Base-by-base conservation (phyloP, 257 asterid genomes). In the Solanum chaucha region DNA sequence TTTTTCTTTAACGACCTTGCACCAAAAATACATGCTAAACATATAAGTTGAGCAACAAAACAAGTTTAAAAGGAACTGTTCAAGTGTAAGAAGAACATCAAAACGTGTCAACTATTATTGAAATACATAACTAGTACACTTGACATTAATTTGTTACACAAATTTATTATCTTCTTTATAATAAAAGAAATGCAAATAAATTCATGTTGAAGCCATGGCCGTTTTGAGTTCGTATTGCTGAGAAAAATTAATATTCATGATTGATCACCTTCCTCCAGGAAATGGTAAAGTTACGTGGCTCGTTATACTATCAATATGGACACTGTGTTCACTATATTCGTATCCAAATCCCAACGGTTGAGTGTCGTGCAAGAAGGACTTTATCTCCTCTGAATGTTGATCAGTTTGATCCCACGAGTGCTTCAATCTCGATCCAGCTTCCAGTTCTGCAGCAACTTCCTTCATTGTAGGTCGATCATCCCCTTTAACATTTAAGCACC, bases 381-480 rank as follows among this genome's bases (percentile, higher is more conserved):
- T 71, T 10, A 6, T 83, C 84, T 68, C 91, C 75, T 28, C 75
- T 6, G 38, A 68, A 7, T 68, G 17, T 12, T 30, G 75, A 68
- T 68, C 81, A 24, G 12, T 82, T n/a, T 28, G 61, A 1, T 19
- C 71, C 92, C 90, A 87, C 0, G 89, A 34, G 64, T 88, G 88
- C 55, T 77, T 91, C 5, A 48, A 24, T 14, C 55, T 82, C 6
- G 86, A 7, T n/a, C 91, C 88, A 64, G 7, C 70, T 48, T 89
- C 92, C 3, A 91, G 75, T 10, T 88, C 92, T 82, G 87, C 83
- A 0, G 90, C 91, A 3, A 91, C 91, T 80, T 92, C 84, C 67
- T 89, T 92, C 95, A 91, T 92, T 19, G 83, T 88, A 2, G 93
- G 94, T 86, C 93, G 86, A 19, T 90, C 89, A 11, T 88, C 91